These are phyloP conservation scores for Cyberlindnera sargentensis DNA, from an alignment of 805 yeast genomes.

Conservation along the genomic window DNA sequence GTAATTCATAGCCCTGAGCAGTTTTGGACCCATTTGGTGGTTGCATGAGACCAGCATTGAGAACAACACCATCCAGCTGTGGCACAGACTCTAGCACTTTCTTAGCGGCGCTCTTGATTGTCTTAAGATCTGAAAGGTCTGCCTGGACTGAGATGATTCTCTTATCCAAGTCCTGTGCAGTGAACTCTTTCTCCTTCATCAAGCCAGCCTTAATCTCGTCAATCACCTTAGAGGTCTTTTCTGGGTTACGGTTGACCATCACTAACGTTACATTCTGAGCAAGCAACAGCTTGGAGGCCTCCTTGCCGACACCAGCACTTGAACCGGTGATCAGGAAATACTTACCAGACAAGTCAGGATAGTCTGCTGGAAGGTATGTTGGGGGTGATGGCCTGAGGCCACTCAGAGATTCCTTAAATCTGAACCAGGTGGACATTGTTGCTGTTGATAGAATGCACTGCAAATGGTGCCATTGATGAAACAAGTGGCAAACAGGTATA, in stretches of 20 bases:
- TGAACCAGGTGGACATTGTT: background rate
- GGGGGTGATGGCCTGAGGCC: slow-evolving; percentile 16
- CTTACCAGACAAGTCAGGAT: slow-evolving; percentile 23
- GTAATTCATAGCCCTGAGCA: slow-evolving; percentile 38
- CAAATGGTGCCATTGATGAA: background rate
- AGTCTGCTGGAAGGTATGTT: slow-evolving; percentile 22
- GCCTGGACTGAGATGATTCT: slow-evolving; percentile 21
- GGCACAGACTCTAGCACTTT: slow-evolving; percentile 20
- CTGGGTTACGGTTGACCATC: slow-evolving; percentile 30
- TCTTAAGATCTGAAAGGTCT: slow-evolving; percentile 35
- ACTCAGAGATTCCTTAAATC: background rate
- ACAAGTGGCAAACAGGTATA: too few species aligned
- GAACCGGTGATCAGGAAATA: slow-evolving; percentile 26
- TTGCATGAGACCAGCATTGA: slow-evolving; percentile 40
- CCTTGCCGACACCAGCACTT: slow-evolving; percentile 29
- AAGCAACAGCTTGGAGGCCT: slow-evolving; percentile 26
- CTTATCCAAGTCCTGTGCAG: slow-evolving; percentile 10
- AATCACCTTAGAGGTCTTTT: slow-evolving; percentile 26
- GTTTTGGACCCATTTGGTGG: slow-evolving; percentile 32
- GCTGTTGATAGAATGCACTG: background rate
- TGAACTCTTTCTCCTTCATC: slow-evolving; percentile 7
- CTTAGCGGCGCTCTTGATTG: slow-evolving; percentile 32
- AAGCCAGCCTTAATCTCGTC: slow-evolving; percentile 20
- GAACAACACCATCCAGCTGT: slow-evolving; percentile 30
- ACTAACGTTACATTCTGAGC: slow-evolving; percentile 30